Evolutionary conservation across 768 basidiomycete species (phyloP).

Genomic region (Suillus luteus): DNA sequence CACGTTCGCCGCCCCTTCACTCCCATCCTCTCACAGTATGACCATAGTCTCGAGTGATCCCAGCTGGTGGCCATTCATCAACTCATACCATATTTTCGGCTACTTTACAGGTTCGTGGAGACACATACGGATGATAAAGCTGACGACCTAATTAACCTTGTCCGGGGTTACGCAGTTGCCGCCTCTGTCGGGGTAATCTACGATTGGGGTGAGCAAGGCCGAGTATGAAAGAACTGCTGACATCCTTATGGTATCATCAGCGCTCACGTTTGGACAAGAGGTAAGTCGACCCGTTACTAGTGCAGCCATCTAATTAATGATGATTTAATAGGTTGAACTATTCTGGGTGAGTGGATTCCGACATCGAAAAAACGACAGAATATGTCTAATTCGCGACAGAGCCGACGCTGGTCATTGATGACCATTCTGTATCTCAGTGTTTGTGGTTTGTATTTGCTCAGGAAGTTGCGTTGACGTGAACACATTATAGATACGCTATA

Average conservation of each 20-base stretch:
- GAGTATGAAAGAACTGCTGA: not conserved
- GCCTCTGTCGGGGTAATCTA: not conserved
- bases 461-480: not conserved
- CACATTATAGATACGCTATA: not conserved
- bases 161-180: not conserved
- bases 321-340: not conserved
- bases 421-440: not conserved
- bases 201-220: not conserved
- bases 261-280: not conserved
- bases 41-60: not conserved
- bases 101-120: conserved; percentile 1
- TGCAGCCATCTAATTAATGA: not conserved
- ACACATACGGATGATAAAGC: not conserved
- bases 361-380: not conserved
- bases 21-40: not conserved
- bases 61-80: not conserved
- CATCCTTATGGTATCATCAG: not conserved
- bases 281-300: not conserved
- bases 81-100: not conserved
- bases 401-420: not conserved
- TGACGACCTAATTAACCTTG: not conserved
- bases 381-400: not conserved
- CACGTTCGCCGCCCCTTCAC: not conserved
- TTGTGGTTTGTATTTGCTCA: not conserved
- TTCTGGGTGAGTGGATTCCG: not conserved